Evolutionary conservation across 179 eudicot species (phyloP), one percentile per base, ranked within the genome.

Genomic region (Monotropa hypopitys): DNA sequence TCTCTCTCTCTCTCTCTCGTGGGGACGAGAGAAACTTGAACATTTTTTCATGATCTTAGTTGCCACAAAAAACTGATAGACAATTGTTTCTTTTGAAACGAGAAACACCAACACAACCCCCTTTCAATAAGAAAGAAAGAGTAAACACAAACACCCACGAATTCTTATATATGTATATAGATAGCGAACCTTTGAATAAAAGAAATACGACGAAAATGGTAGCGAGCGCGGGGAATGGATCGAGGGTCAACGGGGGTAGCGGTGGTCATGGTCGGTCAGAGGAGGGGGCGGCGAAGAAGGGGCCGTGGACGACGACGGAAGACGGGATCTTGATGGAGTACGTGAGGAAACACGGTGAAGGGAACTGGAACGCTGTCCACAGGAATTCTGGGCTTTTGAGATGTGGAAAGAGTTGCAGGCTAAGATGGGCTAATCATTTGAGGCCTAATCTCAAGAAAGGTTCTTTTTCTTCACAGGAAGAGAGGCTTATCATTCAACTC

Each of bases 331-430:
- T 89, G 82, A 57, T 83, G 33, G 85, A 89, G 70, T 87, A 89
- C 47, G 92, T 89, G 57, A 83, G 66, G 73, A 84, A 72, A 56
- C 79, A 84, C 5, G 92, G 90, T 0, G 90, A 87, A 77, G 86
- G 88, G 66, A 84, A 89, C 57, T 89, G 92, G 92, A 89, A 89
- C 47, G 84, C 83, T 0, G 92, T 89, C 28, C 88, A 87, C 73
- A 84, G 77, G 76, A 84, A 84, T 73, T 82, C 83, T 1, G 85
- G 89, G 68, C 63, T 89, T 30, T 66, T 78, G 84, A 84, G 92
- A 51, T 89, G 92, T 80, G 92, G 92, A 9, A 87, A 89, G 77
- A 88, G 91, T 73, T 84, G 88, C 42, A 72, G 91, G 74, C 82
- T 88, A 1, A 77, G 91, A 59, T 88, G 92, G 92, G 89, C 90